phyloP scores from a whole-genome alignment of 1,284 basidiomycete genomes.

The Pseudozyma pruni region DNA sequence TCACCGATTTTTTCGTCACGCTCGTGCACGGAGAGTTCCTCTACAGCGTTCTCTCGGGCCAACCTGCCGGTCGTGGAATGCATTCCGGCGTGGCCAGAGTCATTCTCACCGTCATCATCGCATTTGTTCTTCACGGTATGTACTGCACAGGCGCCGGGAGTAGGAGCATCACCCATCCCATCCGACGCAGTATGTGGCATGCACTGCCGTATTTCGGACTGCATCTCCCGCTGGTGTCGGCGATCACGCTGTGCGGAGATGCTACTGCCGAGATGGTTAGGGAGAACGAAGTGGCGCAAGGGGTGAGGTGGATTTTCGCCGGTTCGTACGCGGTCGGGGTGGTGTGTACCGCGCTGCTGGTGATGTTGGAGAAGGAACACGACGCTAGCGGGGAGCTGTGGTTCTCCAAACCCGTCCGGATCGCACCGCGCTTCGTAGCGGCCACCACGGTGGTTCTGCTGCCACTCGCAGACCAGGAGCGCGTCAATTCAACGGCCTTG shows the following conservation, averaged over 20 bases:
- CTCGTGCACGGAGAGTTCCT: slow-evolving; percentile 58
- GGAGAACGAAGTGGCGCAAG: slow-evolving; percentile 43
- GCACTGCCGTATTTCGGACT: slow-evolving; percentile 43
- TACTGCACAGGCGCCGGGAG: slow-evolving; percentile 48
- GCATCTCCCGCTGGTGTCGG: slow-evolving; percentile 54
- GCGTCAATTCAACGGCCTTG: slow-evolving; percentile 31
- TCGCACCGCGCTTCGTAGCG: slow-evolving; percentile 43
- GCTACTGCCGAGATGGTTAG: slow-evolving; percentile 51
- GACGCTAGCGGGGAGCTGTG: slow-evolving; percentile 52
- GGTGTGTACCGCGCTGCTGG: slow-evolving; percentile 42
- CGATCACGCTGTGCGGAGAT: slow-evolving; percentile 59
- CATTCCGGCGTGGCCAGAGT: slow-evolving; percentile 47
- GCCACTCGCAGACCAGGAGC: slow-evolving; percentile 46
- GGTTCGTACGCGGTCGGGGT: slow-evolving; percentile 52
- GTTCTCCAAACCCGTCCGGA: slow-evolving; percentile 36
- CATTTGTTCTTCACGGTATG: slow-evolving; percentile 49
- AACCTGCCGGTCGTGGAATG: slow-evolving; percentile 52
- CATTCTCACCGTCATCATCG: slow-evolving; percentile 45
- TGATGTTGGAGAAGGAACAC: slow-evolving; percentile 50
- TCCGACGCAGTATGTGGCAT: slow-evolving; percentile 28
- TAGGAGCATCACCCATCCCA: slow-evolving; percentile 44
- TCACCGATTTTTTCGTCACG: slow-evolving; percentile 60
- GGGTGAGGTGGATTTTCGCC: slow-evolving; percentile 53
- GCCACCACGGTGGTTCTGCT: slow-evolving; percentile 50
- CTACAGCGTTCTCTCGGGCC: slow-evolving; percentile 37